Evolutionary conservation across 345 rosid species (phyloP).

Genomic region (Ceriops tagal): DNA sequence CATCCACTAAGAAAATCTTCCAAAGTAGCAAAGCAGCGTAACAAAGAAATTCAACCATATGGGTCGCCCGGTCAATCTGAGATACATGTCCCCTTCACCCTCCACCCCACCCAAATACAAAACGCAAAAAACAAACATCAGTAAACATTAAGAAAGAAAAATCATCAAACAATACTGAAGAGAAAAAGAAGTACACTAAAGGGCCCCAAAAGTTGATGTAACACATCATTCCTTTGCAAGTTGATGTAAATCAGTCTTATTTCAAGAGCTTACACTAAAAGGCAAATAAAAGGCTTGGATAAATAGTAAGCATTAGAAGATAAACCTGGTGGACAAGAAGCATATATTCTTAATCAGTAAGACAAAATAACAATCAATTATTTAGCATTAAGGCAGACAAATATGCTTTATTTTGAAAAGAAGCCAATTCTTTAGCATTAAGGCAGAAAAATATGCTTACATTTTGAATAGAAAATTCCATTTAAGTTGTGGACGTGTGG

Average conservation of each 20-base stretch:
- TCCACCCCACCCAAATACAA: no score
- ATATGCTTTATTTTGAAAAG: neutral
- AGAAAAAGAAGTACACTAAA: constrained; percentile 1
- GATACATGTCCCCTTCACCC: neutral
- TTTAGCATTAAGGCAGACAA: constrained; percentile 9
- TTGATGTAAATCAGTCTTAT: no score
- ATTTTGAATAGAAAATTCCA: constrained; percentile 9
- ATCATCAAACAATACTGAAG: neutral
- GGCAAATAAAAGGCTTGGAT: neutral
- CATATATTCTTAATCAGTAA: neutral
- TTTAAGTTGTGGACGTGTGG: neutral
- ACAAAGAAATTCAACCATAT: neutral
- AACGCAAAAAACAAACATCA: no score
- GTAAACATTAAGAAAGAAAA: neutral
- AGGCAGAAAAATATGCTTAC: constrained; percentile 4
- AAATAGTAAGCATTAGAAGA: neutral
- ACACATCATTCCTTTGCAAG: neutral
- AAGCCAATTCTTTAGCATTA: neutral
- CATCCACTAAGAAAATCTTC: neutral
- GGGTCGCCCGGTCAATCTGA: neutral
- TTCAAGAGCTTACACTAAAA: neutral
- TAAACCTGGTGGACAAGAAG: neutral
- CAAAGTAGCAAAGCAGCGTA: neutral
- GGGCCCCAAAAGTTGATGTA: constrained; percentile 10
- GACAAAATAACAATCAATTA: neutral